These are phyloP conservation scores for Aspergillus cejpii DNA, from an alignment of 2,329 filamentous ascomycete species.

Conservation along the genomic window DNA sequence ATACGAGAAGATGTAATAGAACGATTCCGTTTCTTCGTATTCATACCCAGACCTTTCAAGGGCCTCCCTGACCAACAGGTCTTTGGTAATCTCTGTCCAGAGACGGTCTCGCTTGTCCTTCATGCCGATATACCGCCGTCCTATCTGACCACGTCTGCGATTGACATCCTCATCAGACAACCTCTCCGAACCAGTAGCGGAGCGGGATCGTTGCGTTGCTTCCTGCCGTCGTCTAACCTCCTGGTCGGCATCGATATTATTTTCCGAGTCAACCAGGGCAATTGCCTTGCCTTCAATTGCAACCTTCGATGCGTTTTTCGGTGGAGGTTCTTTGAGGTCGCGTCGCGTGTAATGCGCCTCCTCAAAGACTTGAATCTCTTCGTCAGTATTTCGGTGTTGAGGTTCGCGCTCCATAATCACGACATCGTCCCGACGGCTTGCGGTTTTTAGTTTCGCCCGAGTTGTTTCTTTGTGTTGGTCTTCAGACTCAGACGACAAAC, in stretches of 20 bases:
- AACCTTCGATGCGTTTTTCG: conserved; percentile 52
- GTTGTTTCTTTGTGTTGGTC: conserved; percentile 18
- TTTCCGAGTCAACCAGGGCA: conserved; percentile 75
- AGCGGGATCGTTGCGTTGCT: conserved; percentile 66
- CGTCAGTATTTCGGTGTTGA: conserved; percentile 8
- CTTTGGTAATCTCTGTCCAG: conserved; percentile 97
- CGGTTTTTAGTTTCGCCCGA: conserved; percentile 25
- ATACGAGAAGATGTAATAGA: conserved; percentile 91
- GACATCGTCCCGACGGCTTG: conserved; percentile 24
- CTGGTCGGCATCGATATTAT: conserved; percentile 64
- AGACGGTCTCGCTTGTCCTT: conserved; percentile 53
- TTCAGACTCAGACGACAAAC: conserved; percentile 17
- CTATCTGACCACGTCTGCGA: conserved; percentile 38
- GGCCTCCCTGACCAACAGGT: conserved; percentile 78
- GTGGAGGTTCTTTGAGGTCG: conserved; percentile 59
- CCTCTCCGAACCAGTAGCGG: conserved; percentile 60
- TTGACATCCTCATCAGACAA: conserved; percentile 50
- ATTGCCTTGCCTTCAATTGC: conserved; percentile 72
- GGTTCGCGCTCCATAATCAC: conserved; percentile 15
- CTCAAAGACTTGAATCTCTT: conserved; percentile 45
- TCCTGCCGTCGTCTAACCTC: conserved; percentile 75
- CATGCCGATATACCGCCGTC: conserved; percentile 39
- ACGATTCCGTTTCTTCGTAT: conserved; percentile 81
- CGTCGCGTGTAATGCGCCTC: conserved; percentile 62
- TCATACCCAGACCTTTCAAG: conserved; percentile 78